Base-by-base conservation (phyloP, 768 basidiomycete species). In the Suillus paluster region DNA sequence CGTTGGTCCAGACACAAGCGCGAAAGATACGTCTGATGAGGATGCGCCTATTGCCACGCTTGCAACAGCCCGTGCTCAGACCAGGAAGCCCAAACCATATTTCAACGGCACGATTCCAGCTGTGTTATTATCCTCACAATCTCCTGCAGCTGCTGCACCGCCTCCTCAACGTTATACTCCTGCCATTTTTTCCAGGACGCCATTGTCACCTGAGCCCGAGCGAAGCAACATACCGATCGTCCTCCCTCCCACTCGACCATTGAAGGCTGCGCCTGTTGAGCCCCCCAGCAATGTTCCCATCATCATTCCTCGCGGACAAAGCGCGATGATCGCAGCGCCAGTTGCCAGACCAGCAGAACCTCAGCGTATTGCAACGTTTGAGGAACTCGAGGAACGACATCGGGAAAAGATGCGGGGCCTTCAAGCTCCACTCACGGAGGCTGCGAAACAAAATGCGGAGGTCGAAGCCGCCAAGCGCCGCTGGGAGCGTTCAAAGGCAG, bases 301-400 rank as follows among this genome's bases (percentile, higher is more conserved):
- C 25, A 80, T 77, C 45, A 69, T 84, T 46, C 83, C 84, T 39
- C 84, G 85, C 17, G 71, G 76, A n/a, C 77, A 73, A 59, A 12
- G 63, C 45, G n/a, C 59, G 15, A 52, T 64, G 5, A 71, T 73
- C 15, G 72, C 73, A 5, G 68, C 79, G 21, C 78, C 79, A 6
- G 64, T 75, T 41, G 86, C 88, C 12, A 78, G 78, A 25, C 79
- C 85, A 3, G 77, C 85, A 3, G 77, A 80, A 27, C 66, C 72
- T 4, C 74, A 79, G 44, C 87, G 90, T 17, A 84, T 88, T 30
- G 84, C 86, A 61, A 94, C 94, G 2, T 93, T 91, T 71, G 95
- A 96, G 74, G 94, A 97, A 71, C 80, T 97, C 36, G 88, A 86
- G 52, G 92, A 94, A 66, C 82, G 94, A 19, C 95, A 97, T 68